phyloP scores from a whole-genome alignment of 345 rosid genomes.

The Corymbia maculata region DNA sequence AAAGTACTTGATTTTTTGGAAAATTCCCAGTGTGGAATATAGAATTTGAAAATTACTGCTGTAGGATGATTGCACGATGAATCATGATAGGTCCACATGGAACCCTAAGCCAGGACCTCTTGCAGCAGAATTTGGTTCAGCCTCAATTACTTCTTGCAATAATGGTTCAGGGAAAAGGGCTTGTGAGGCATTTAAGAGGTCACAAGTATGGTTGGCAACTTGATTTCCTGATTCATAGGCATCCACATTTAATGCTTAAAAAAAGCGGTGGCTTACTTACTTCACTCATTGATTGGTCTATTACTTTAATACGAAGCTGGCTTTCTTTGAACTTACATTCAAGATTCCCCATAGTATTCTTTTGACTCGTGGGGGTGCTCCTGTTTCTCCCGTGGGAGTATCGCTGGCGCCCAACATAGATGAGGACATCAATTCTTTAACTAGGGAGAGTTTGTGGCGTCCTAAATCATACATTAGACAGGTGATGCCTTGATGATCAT shows the following conservation, averaged over 20 bases:
- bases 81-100: not conserved
- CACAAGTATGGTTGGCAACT: not conserved
- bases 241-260: not conserved
- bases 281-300: not conserved
- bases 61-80: not conserved
- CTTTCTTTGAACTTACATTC: not conserved
- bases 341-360: not conserved
- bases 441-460: not conserved
- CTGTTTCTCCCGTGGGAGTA: not conserved
- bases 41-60: not conserved
- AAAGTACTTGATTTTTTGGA: not conserved
- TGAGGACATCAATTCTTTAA: rapidly evolving
- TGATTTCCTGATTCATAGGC: not conserved
- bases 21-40: not conserved
- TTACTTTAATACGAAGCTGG: not conserved
- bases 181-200: not conserved
- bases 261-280: not conserved
- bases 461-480: not conserved
- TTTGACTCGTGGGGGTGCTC: not conserved
- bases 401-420: not conserved
- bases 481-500: not conserved
- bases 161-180: not conserved
- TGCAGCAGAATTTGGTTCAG: not conserved
- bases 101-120: not conserved
- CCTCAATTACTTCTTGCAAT: not conserved